phyloP scores from a whole-genome alignment of 768 basidiomycete genomes.

The Cyathus striatus region DNA sequence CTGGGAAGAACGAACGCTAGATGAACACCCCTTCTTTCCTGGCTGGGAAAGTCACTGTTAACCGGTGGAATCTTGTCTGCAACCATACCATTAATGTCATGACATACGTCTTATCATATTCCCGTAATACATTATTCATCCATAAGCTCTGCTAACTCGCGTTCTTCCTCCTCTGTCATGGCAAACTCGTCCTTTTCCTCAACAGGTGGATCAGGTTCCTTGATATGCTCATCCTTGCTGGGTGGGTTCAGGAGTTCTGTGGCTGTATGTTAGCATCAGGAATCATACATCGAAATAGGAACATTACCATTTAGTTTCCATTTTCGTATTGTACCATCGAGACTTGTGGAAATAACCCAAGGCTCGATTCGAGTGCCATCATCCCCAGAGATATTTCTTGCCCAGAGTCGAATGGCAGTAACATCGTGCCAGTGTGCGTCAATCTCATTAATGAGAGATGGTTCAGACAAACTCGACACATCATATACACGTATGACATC shows the following conservation, averaged over 20 bases:
- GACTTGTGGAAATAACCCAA: constrained; percentile 78
- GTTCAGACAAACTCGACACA: constrained; percentile 59
- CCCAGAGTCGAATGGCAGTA: constrained; percentile 70
- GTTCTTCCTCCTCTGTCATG: constrained; percentile 86
- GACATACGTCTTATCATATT: background rate
- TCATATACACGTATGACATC: constrained; percentile 83
- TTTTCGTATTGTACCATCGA: constrained; percentile 84
- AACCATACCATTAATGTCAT: background rate
- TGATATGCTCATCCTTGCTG: background rate
- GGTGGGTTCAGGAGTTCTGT: constrained; percentile 38
- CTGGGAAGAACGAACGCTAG: constrained; percentile 45
- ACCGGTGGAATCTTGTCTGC: background rate
- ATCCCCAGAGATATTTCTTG: constrained; percentile 38
- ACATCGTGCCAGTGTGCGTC: constrained; percentile 94
- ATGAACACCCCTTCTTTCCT: constrained; percentile 48
- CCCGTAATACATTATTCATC: constrained; percentile 9
- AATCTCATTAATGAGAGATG: constrained; percentile 64
- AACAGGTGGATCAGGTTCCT: background rate
- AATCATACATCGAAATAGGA: background rate
- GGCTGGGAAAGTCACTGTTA: constrained; percentile 26
- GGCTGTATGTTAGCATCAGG: background rate
- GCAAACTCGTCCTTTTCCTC: constrained; percentile 23
- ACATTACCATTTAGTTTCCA: constrained; percentile 70
- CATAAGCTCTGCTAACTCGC: constrained; percentile 77
- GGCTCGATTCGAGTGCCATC: constrained; percentile 53